These are phyloP conservation scores for Jasminum sambac DNA, from an alignment of 257 asterid species.

Conservation along the genomic window DNA sequence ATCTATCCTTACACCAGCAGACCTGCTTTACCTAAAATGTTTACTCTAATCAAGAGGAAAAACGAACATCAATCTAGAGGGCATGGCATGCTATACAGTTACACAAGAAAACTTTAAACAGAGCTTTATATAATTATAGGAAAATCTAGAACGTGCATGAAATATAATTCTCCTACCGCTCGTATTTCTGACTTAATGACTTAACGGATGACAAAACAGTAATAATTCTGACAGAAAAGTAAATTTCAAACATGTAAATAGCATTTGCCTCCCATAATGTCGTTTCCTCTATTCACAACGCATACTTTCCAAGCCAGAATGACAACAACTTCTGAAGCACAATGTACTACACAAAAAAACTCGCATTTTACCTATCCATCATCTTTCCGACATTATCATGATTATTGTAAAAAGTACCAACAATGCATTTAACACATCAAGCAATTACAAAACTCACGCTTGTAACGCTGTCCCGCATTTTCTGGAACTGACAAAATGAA, in stretches of 20 bases:
- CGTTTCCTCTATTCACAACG: not conserved
- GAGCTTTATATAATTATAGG: no score
- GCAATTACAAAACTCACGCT: not conserved
- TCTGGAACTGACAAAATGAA: not conserved
- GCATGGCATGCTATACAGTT: not conserved
- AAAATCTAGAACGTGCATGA: not conserved
- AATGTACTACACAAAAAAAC: constrained; percentile 23
- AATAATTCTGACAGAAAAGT: not conserved
- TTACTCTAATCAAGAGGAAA: not conserved
- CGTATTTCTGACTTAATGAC: no score
- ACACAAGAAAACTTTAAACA: no score
- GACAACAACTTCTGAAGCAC: constrained; percentile 23
- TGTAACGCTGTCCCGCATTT: not conserved
- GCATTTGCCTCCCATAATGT: not conserved
- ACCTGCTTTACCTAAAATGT: not conserved
- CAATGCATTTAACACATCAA: constrained; percentile 7
- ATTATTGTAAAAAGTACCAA: constrained; percentile 6
- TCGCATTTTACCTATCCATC: constrained; percentile 29
- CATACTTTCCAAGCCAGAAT: not conserved
- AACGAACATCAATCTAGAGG: no score
- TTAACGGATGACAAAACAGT: not conserved
- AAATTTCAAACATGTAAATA: not conserved
- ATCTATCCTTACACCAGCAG: no score
- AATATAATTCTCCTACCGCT: not conserved
- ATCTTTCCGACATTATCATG: constrained; percentile 30